A percentile compares a stretch with the other conserved stretches of the same genome.
These are phyloP conservation scores for Gryganskiella cystojenkinii DNA, from an alignment of 192 early-diverging fungal species.

Conservation along the genomic window DNA sequence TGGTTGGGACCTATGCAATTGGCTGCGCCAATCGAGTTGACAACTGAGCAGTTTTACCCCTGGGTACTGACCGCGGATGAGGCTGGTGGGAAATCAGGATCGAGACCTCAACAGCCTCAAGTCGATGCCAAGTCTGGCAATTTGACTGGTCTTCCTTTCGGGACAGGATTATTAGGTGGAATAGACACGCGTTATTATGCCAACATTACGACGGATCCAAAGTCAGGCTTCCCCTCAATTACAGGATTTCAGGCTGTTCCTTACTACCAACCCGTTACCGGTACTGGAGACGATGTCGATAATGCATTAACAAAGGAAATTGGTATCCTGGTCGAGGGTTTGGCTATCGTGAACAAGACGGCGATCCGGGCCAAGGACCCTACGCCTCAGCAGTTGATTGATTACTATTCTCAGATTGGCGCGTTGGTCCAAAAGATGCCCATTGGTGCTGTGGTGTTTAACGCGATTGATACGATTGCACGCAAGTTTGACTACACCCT, in stretches of 20 bases:
- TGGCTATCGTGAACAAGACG: slow-evolving; percentile 59
- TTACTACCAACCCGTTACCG: slow-evolving; percentile 47
- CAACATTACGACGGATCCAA: slow-evolving; percentile 24
- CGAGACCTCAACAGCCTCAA: slow-evolving; percentile 30
- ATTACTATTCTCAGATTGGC: slow-evolving; percentile 51
- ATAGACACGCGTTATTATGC: slow-evolving; percentile 55
- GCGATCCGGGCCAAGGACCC: slow-evolving; percentile 46
- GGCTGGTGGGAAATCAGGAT: slow-evolving; percentile 53
- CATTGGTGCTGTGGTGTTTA: slow-evolving; percentile 65
- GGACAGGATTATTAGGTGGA: slow-evolving; percentile 40
- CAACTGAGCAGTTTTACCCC: slow-evolving; percentile 51
- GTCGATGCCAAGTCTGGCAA: slow-evolving; percentile 27
- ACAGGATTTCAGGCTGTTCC: slow-evolving; percentile 56
- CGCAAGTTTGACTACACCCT: slow-evolving; percentile 64
- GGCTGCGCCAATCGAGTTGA: slow-evolving; percentile 37
- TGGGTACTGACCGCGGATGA: slow-evolving; percentile 38
- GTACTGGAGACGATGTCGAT: slow-evolving; percentile 46
- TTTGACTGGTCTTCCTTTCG: slow-evolving; percentile 25
- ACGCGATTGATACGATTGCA: slow-evolving; percentile 54
- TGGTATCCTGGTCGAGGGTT: slow-evolving; percentile 34
- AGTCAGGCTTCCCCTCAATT: slow-evolving; percentile 5
- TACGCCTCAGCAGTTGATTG: slow-evolving; percentile 17
- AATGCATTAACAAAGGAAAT: slow-evolving; percentile 55
- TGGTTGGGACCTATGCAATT: slow-evolving; percentile 55
- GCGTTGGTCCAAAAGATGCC: slow-evolving; percentile 61